Conservation (phyloP, 768 basidiomycete species). For the Strobilomyces confusus region DNA sequence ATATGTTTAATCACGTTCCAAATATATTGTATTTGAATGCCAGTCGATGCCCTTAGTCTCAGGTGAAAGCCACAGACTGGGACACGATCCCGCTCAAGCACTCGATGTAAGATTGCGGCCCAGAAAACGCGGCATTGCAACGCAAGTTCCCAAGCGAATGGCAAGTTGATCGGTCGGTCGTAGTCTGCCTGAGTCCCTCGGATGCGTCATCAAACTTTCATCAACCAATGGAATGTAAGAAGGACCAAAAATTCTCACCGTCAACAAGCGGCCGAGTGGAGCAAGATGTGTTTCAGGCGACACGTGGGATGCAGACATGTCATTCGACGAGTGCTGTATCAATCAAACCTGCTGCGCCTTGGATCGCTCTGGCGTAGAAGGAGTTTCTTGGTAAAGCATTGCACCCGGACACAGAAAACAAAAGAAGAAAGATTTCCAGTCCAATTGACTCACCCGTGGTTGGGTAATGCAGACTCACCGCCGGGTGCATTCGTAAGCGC, state of each 20-base stretch:
- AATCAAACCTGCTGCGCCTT: background rate
- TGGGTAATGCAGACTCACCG: background rate
- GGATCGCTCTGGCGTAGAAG: background rate
- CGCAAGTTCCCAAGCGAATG: background rate
- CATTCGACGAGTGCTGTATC: background rate
- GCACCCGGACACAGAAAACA: background rate
- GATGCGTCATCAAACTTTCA: background rate
- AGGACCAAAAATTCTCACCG: background rate
- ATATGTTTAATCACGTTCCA: background rate
- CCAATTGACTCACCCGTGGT: background rate
- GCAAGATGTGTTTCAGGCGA: conserved; percentile 18
- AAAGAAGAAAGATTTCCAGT: background rate
- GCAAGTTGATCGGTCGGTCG: background rate
- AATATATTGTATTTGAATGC: background rate
- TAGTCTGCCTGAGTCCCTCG: background rate
- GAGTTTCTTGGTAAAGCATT: background rate
- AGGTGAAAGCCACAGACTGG: background rate
- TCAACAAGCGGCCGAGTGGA: conserved; percentile 20
- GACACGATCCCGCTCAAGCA: background rate
- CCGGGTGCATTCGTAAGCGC: background rate
- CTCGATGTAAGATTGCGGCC: background rate
- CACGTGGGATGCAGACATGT: conserved; percentile 2
- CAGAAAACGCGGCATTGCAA: background rate
- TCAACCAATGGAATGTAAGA: conserved; percentile 6
- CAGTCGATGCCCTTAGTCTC: background rate